Conservation (phyloP, 495 filamentous ascomycete species). For the Neurospora sp. region DNA sequence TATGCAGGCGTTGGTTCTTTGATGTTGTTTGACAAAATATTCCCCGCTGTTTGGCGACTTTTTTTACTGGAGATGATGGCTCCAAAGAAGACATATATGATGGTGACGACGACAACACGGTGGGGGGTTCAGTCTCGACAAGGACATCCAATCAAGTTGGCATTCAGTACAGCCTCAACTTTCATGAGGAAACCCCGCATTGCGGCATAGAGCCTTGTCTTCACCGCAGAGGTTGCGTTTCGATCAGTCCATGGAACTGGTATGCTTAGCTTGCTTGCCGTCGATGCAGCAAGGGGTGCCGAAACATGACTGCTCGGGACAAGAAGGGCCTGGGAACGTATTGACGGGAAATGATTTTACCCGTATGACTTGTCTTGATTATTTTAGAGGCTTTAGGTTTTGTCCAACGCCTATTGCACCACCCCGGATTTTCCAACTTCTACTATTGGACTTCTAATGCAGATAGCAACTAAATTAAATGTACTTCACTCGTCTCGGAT, state of each 20-base stretch:
- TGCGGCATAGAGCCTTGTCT: background rate
- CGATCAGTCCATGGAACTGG: background rate
- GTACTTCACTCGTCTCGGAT: constrained; percentile 9
- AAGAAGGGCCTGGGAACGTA: background rate
- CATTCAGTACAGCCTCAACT: background rate
- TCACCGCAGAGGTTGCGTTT: background rate
- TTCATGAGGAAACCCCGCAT: background rate
- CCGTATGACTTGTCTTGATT: background rate
- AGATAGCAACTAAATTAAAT: constrained; percentile 41
- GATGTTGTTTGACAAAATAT: constrained; percentile 28
- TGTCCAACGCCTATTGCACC: background rate
- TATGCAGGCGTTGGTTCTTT: constrained; percentile 28
- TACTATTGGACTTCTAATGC: constrained; percentile 46
- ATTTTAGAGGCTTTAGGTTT: background rate
- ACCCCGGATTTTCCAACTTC: constrained; percentile 10
- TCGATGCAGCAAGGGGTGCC: background rate
- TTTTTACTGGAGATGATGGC: constrained; percentile 21
- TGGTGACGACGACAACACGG: constrained; percentile 14
- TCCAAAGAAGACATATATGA: constrained; percentile 13
- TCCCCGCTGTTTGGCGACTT: constrained; percentile 19
- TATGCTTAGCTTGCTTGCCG: background rate
- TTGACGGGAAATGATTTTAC: background rate
- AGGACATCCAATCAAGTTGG: background rate
- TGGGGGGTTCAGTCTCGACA: background rate
- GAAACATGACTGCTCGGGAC: background rate